Evolutionary conservation across 1,284 basidiomycete genomes (phyloP), one percentile per base, ranked within the genome.

Genomic region (Rhodotorula sp.): DNA sequence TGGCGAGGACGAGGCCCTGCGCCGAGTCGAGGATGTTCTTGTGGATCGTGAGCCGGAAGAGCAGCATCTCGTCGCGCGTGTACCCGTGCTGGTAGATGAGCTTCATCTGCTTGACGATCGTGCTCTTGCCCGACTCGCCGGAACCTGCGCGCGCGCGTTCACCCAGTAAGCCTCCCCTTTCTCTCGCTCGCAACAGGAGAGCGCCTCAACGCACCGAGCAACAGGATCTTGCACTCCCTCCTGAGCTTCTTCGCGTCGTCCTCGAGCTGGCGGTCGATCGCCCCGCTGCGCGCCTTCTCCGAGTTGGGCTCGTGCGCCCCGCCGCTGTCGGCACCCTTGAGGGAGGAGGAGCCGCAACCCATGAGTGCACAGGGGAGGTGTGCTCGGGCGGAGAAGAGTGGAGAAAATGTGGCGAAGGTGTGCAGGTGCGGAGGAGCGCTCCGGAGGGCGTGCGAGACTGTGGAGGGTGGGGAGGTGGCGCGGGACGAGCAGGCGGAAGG

Each of bases 131-230:
- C n/a, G 79, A 80, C 73, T 82, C 81, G 68, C 81, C 81, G 21
- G 81, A 95, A 98, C 98, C 83, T 98, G 96, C 83, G 97, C 98
- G 60, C 97, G 94, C 76, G 98, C 94, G 0, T 95, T 98, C 10
- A 89, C 91, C 84, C 97, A 97, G 46, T 3, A 34, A 19, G 34
- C 39, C 41, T 21, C 41, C 15, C 17, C n/a, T 27, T 25, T 27
- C 15, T 3, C 27, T 22, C 41, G 22, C 39, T 8, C 10, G 56
- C 1, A 27, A 39, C 13, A 27, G 70, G 36, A 17, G 29, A 6
- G 36, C 21, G 34, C 17, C 10, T 29, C 44, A 29, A 85, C 90
- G 67, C 74, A 91, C 93, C 94, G 10, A 97, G 85, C 32, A 98
- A 85, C 36, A 97, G 83, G 76, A 98, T 94, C 86, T 97, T 97